A percentile compares a stretch with the other conserved stretches of the same genome.
Conservation (phyloP, 2,329 filamentous ascomycete genomes). For the Colletotrichum sp. region DNA sequence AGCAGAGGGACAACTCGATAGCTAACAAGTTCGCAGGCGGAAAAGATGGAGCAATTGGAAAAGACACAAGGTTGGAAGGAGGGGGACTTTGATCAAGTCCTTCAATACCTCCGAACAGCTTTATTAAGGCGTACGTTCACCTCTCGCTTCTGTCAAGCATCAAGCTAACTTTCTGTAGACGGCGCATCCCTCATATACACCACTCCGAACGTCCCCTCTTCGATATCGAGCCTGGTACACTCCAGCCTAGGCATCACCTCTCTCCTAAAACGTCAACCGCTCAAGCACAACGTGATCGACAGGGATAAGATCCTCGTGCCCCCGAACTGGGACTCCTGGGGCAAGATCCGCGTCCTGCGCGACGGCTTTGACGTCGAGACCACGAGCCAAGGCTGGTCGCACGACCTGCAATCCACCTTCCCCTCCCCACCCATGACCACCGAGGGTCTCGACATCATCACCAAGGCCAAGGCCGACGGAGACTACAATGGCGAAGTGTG, state of each 20-base stretch:
- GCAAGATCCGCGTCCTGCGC: slow-evolving; percentile 90
- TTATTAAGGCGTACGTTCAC: slow-evolving; percentile 76
- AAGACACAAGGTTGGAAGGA: slow-evolving; percentile 93
- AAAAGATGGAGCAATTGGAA: slow-evolving; percentile 90
- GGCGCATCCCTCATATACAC: slow-evolving; percentile 87
- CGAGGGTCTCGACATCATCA: slow-evolving; percentile 23
- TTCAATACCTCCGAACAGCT: slow-evolving; percentile 90
- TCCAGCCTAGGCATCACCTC: slow-evolving; percentile 87
- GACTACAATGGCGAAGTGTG: slow-evolving; percentile 22
- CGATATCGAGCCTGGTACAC: slow-evolving; percentile 80
- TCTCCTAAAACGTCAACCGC: slow-evolving; percentile 74
- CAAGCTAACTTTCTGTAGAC: slow-evolving; percentile 53
- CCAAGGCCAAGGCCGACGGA: slow-evolving; percentile 24
- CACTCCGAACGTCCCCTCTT: slow-evolving; percentile 75
- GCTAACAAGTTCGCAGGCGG: slow-evolving; percentile 58
- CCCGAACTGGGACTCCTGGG: slow-evolving; percentile 98
- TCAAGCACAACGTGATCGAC: slow-evolving; percentile 92
- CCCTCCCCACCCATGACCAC: slow-evolving; percentile 32
- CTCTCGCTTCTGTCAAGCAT: not conserved
- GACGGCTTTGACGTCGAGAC: slow-evolving; percentile 93
- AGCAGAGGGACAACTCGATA: not conserved
- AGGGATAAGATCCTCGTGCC: slow-evolving; percentile 93
- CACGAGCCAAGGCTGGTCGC: slow-evolving; percentile 83
- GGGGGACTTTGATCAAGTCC: slow-evolving; percentile 92
- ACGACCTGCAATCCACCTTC: slow-evolving; percentile 72